Percentiles rank a stretch among this genome's conserved stretches.
Conservation (phyloP, 1,139 yeast species). For the Geotrichum histeridarum region DNA sequence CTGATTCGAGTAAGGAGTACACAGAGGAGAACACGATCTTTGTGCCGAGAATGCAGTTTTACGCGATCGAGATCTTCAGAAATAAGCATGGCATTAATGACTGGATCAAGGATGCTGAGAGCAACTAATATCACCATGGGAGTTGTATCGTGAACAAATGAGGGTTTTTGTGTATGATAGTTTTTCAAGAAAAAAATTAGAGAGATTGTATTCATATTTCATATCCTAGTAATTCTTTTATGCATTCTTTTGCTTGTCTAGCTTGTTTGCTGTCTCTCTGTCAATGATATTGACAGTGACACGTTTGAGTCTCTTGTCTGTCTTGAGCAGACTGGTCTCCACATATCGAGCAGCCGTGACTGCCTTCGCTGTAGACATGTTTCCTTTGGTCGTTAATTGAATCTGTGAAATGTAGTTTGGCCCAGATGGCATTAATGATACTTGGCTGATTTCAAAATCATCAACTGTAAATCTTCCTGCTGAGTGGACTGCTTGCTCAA, state of each 20-base stretch:
- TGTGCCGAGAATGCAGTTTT: conserved; percentile 87
- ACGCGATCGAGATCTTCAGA: conserved; percentile 91
- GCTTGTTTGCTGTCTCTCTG: not conserved
- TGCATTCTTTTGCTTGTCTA: not conserved
- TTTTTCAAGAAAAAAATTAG: too few relatives aligned
- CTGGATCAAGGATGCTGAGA: conserved; percentile 53
- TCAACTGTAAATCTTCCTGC: conserved; percentile 4
- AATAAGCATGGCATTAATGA: conserved; percentile 87
- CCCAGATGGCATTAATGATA: conserved; percentile 64
- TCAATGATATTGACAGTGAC: conserved; percentile 3
- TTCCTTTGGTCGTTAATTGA: conserved; percentile 1
- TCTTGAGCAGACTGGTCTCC: conserved; percentile 2
- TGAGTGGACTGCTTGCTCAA: conserved; percentile 5
- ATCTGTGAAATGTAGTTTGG: conserved; percentile 43
- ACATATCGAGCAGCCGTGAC: conserved; percentile 4
- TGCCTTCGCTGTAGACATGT: conserved; percentile 4
- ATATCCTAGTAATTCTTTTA: not conserved
- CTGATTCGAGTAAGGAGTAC: conserved; percentile 65
- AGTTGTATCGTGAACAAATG: not conserved
- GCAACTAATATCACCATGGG: not conserved
- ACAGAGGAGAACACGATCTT: conserved; percentile 80
- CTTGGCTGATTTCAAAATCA: conserved; percentile 38
- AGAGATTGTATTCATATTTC: too few relatives aligned
- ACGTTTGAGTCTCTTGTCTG: conserved; percentile 1
- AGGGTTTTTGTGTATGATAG: too few relatives aligned